Conservation (phyloP, 2,329 filamentous ascomycete species). For the Neofusicoccum cordaticola region DNA sequence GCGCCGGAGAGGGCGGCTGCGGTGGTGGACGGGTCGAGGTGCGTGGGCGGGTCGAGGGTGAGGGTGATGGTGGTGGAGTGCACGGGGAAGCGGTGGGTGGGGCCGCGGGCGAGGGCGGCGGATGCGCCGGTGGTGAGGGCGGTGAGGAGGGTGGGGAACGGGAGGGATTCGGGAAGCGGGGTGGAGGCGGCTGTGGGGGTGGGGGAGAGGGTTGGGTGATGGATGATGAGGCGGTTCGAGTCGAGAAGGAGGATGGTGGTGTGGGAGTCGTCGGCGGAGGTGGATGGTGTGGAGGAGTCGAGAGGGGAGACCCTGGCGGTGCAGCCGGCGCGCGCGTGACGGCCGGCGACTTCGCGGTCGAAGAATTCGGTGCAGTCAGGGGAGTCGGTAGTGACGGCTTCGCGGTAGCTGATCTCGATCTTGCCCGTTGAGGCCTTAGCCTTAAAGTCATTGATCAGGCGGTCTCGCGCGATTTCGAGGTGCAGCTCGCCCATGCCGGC, state of each 20-base stretch:
- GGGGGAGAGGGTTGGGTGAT: constrained; percentile 49
- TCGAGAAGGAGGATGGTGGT: constrained; percentile 30
- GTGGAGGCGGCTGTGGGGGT: constrained; percentile 39
- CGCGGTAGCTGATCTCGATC: constrained; percentile 94
- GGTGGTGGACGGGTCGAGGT: constrained; percentile 67
- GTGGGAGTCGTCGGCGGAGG: constrained; percentile 22
- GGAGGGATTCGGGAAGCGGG: constrained; percentile 52
- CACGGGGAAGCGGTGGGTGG: constrained; percentile 74
- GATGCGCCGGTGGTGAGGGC: constrained; percentile 74
- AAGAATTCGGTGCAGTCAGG: constrained; percentile 61
- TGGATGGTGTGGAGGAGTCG: constrained; percentile 27
- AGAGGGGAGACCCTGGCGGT: constrained; percentile 65
- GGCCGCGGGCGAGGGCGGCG: constrained; percentile 81
- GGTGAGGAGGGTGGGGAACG: constrained; percentile 48
- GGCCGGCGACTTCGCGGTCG: constrained; percentile 77
- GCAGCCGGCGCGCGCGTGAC: constrained; percentile 73
- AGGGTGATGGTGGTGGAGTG: constrained; percentile 72
- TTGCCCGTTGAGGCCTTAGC: constrained; percentile 79
- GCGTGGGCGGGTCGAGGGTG: constrained; percentile 61
- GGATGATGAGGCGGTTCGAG: constrained; percentile 62
- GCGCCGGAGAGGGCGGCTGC: constrained; percentile 67
- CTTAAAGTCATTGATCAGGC: constrained; percentile 85
- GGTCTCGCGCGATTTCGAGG: constrained; percentile 85
- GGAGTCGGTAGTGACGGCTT: constrained; percentile 65
- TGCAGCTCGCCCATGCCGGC: constrained; percentile 97